Conservation (phyloP, 148 eudicot species). For the Arctostaphylos glauca region DNA sequence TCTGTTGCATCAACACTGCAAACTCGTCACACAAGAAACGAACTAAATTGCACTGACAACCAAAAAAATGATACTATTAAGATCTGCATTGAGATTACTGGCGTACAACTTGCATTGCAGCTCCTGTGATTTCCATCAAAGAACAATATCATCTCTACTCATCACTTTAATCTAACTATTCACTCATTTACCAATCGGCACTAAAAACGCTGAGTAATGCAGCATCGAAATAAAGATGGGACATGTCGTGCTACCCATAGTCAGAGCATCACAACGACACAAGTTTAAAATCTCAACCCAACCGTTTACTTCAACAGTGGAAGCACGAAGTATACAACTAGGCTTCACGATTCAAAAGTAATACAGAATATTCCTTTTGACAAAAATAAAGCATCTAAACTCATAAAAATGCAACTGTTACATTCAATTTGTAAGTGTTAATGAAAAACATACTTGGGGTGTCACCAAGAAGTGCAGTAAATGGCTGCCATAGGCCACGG, state of each 20-base stretch:
- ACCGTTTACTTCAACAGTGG: not conserved
- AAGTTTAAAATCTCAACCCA: not conserved
- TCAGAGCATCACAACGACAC: not conserved
- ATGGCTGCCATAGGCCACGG: conserved; percentile 99
- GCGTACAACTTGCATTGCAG: not conserved
- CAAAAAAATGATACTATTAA: not conserved
- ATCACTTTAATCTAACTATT: not conserved
- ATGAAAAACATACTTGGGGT: conserved; percentile 64
- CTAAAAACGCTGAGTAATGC: not conserved
- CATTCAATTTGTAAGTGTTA: not conserved
- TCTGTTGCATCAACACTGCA: not conserved
- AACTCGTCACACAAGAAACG: not conserved
- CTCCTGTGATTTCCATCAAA: not conserved
- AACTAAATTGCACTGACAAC: not conserved
- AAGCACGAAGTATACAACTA: not conserved
- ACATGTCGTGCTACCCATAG: not conserved
- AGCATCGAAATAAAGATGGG: not conserved
- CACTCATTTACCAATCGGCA: not conserved
- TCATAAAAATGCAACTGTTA: not conserved
- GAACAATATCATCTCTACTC: not conserved
- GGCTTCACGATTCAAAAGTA: not conserved
- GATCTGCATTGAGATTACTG: not conserved
- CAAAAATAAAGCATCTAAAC: conserved; percentile 5
- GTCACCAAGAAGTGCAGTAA: conserved; percentile 98
- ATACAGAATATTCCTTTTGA: not conserved